Conservation (phyloP, 352 stramenopile species). For the Plasmopara muralis region DNA sequence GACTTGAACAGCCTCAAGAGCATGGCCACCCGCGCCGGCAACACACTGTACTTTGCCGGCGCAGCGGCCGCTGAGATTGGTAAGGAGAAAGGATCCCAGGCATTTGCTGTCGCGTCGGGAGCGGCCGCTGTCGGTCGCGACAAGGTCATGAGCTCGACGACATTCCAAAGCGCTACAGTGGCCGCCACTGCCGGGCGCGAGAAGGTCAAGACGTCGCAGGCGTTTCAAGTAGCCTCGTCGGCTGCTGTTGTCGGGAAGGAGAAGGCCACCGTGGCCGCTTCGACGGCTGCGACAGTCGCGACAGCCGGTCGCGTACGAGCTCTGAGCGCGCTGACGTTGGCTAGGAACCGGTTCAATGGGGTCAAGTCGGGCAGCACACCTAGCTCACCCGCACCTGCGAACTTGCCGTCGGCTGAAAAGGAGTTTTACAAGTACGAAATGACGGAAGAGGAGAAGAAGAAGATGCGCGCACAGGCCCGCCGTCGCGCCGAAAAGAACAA, state of each 20-base stretch:
- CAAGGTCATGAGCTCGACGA: slow-evolving; percentile 58
- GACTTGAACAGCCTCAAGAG: slow-evolving; percentile 63
- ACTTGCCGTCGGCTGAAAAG: slow-evolving; percentile 47
- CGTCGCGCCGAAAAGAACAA: slow-evolving; percentile 62
- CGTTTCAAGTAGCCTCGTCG: slow-evolving; percentile 46
- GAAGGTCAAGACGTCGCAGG: slow-evolving; percentile 53
- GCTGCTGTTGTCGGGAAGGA: slow-evolving; percentile 50
- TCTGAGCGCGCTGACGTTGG: slow-evolving; percentile 39
- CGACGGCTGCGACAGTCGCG: slow-evolving; percentile 36
- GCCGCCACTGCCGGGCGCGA: slow-evolving; percentile 44
- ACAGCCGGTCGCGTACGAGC: slow-evolving; percentile 49
- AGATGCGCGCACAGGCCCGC: slow-evolving; percentile 57
- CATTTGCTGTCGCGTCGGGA: slow-evolving; percentile 41
- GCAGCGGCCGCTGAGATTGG: slow-evolving; percentile 41
- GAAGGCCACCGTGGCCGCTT: slow-evolving; percentile 40
- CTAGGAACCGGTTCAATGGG: slow-evolving; percentile 48
- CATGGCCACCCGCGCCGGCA: slow-evolving; percentile 67
- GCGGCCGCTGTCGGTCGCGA: slow-evolving; percentile 38
- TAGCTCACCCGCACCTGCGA: slow-evolving; percentile 18
- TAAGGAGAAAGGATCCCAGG: slow-evolving; percentile 51
- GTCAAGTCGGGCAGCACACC: slow-evolving; percentile 23
- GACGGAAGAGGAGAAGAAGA: slow-evolving; percentile 69
- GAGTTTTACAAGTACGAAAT: slow-evolving; percentile 81
- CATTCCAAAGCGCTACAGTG: slow-evolving; percentile 48
- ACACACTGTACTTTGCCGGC: slow-evolving; percentile 62